These are phyloP conservation scores for Picea abies DNA, from an alignment of 83 land plant species.

Conservation along the genomic window DNA sequence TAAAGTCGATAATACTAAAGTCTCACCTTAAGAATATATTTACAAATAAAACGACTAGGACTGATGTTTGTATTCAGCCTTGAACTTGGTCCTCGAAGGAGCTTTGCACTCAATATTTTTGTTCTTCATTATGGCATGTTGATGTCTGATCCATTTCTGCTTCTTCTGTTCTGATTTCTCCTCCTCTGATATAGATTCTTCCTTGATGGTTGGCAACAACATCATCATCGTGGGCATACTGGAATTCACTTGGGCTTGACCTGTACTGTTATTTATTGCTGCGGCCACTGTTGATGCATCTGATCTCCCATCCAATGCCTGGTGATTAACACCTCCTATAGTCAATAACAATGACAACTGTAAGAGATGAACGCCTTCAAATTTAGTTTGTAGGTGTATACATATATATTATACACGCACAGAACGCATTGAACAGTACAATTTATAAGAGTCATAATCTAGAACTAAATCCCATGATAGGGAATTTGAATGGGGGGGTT, in stretches of 20 bases:
- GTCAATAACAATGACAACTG: not conserved
- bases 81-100: too few species aligned
- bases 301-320: not conserved
- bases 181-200: constrained; percentile 17
- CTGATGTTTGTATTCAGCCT: too few species aligned
- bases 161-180: constrained; percentile 5
- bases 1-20: too few species aligned
- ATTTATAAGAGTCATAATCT: too few species aligned
- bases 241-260: constrained; percentile 7
- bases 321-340: not conserved
- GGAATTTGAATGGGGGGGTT: too few species aligned
- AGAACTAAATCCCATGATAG: too few species aligned
- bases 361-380: too few species aligned
- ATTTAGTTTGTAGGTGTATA: too few species aligned
- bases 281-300: not conserved
- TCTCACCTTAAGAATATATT: too few species aligned
- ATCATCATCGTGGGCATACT: not conserved
- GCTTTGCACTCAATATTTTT: not conserved
- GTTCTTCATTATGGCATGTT: constrained; percentile 2
- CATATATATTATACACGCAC: too few species aligned
- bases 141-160: constrained; percentile 9
- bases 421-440: too few species aligned
- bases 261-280: not conserved
- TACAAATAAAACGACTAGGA: too few species aligned
- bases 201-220: constrained; percentile 17